Percentiles rank a stretch among this genome's conserved stretches.
Evolutionary conservation across 805 yeast genomes (phyloP).

Genomic region (Groenewaldozyma tartarivorans): DNA sequence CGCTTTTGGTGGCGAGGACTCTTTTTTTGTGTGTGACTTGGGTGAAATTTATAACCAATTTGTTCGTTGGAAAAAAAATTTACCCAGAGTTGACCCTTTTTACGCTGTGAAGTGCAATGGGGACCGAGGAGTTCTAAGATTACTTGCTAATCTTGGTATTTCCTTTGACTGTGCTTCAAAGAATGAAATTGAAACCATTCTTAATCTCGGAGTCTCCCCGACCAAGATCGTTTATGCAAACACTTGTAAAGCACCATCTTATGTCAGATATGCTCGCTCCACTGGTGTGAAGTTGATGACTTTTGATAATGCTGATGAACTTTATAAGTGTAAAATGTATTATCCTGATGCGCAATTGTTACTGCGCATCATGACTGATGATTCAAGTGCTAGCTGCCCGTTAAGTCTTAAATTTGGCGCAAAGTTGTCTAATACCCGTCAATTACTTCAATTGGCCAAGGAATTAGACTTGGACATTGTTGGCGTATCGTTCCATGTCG

Average conservation of each 20-base stretch:
- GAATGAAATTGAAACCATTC: conserved; percentile 63
- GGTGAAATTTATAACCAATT: conserved; percentile 58
- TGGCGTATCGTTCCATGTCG: conserved; percentile 94
- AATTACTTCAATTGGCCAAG: conserved; percentile 52
- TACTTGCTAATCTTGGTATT: conserved; percentile 53
- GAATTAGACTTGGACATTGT: conserved; percentile 52
- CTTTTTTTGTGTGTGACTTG: conserved; percentile 82
- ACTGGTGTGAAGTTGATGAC: conserved; percentile 63
- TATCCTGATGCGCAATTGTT: conserved; percentile 66
- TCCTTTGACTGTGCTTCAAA: conserved; percentile 93
- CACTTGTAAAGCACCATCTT: conserved; percentile 86
- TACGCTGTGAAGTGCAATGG: conserved; percentile 96
- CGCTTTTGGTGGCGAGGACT: conserved; percentile 68
- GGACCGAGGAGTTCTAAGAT: conserved; percentile 46
- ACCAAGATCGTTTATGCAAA: conserved; percentile 78
- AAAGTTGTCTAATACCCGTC: conserved; percentile 40
- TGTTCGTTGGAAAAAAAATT: conserved; percentile 48
- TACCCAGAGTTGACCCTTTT: conserved; percentile 76
- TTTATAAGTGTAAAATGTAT: conserved; percentile 55
- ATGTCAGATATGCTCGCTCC: conserved; percentile 57
- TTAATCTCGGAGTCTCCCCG: conserved; percentile 54
- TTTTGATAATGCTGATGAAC: conserved; percentile 81
- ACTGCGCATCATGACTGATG: conserved; percentile 83
- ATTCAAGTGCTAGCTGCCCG: conserved; percentile 75
- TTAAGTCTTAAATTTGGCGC: conserved; percentile 88